A percentile compares a stretch with the other conserved stretches of the same genome.
phyloP scores from a whole-genome alignment of 1,284 basidiomycete genomes.

The Earliella scabrosa region DNA sequence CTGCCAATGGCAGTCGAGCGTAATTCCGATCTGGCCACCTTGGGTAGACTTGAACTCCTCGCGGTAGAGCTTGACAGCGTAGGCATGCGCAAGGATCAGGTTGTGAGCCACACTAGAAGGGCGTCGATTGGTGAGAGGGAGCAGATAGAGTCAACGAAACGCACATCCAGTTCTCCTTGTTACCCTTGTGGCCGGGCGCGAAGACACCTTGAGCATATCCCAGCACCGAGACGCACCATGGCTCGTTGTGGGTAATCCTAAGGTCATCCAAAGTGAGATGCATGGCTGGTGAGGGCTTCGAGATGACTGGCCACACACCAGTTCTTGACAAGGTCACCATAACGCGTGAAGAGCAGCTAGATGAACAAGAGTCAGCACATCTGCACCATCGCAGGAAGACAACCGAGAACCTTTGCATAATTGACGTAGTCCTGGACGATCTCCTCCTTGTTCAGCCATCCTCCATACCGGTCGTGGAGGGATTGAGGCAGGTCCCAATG shows the following conservation, averaged over 20 bases:
- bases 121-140: neutral
- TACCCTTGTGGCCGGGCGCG: constrained; percentile 68
- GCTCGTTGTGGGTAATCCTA: constrained; percentile 76
- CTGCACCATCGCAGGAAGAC: neutral
- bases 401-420: constrained; percentile 52
- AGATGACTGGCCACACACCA: constrained; percentile 57
- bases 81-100: constrained; percentile 71
- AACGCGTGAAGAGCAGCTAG: constrained; percentile 67
- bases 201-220: constrained; percentile 69
- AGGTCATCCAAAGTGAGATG: neutral
- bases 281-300: neutral
- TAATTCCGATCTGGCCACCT: constrained; percentile 73
- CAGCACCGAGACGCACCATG: constrained; percentile 68
- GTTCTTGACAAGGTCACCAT: constrained; percentile 75
- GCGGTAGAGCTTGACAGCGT: constrained; percentile 67
- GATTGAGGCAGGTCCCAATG: constrained; percentile 81
- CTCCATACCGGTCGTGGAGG: constrained; percentile 72
- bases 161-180: constrained; percentile 76
- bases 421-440: constrained; percentile 65
- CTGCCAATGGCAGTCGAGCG: constrained; percentile 55
- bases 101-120: constrained; percentile 63
- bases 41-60: constrained; percentile 59
- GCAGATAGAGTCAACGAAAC: too few species aligned
- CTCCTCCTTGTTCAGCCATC: constrained; percentile 71
- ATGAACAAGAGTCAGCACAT: neutral